phyloP scores from a whole-genome alignment of 371 early-diverging fungal genomes.

The Mortierella sp. region DNA sequence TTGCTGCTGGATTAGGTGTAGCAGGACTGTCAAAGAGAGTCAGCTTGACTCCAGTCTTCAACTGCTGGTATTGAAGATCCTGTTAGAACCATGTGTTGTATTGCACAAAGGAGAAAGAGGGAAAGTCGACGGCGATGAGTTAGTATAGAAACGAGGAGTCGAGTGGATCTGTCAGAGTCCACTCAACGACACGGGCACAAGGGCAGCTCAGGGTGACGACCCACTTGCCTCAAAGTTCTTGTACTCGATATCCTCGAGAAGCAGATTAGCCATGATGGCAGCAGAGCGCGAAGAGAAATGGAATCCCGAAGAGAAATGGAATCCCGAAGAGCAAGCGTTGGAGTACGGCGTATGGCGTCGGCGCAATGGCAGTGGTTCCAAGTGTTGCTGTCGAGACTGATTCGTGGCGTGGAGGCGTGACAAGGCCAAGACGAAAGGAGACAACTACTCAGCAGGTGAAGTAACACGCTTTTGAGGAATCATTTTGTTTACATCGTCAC shows the following conservation, averaged over 20 bases:
- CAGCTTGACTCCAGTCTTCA: conserved; percentile 21
- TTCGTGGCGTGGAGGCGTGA: too few species aligned
- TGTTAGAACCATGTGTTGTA: conserved; percentile 2
- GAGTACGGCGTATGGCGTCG: too few species aligned
- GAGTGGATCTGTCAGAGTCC: too few species aligned
- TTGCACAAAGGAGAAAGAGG: background rate
- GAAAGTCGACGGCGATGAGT: background rate
- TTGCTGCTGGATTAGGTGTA: conserved; percentile 9
- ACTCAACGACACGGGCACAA: background rate
- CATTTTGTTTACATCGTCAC: too few species aligned
- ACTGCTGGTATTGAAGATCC: conserved; percentile 34
- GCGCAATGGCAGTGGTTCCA: too few species aligned
- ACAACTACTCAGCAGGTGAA: too few species aligned
- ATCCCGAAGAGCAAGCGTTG: background rate
- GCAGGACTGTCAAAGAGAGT: conserved; percentile 22
- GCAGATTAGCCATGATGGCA: conserved; percentile 15
- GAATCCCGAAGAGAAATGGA: background rate
- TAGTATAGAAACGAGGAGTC: too few species aligned
- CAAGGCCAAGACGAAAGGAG: too few species aligned
- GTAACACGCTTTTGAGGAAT: too few species aligned
- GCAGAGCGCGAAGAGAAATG: background rate
- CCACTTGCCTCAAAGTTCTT: conserved; percentile 11
- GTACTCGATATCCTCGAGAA: conserved; percentile 19
- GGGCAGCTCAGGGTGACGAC: background rate
- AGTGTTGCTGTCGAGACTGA: too few species aligned